These are phyloP conservation scores for Amesomyces nigricolor DNA, from an alignment of 2,329 filamentous ascomycete species.

Conservation along the genomic window DNA sequence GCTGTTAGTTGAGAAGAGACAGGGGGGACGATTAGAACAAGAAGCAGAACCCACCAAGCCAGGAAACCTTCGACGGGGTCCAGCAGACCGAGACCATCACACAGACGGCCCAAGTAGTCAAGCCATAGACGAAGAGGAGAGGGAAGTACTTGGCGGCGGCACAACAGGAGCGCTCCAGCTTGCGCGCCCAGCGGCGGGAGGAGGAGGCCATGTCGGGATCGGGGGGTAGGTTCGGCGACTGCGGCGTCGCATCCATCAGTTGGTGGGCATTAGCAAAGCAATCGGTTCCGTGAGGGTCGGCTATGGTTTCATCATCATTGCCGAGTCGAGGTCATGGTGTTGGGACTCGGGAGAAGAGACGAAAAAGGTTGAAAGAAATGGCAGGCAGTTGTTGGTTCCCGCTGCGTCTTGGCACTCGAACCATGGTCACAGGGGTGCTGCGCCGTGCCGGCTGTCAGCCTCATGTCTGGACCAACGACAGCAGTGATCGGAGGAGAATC, in stretches of 20 bases:
- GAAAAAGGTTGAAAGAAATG: slow-evolving; percentile 8
- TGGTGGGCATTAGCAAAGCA: neutral
- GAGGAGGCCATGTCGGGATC: slow-evolving; percentile 37
- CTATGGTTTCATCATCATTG: slow-evolving; percentile 2
- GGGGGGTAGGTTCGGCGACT: neutral
- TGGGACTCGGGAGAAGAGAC: neutral
- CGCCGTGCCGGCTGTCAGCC: neutral
- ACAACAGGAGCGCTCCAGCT: slow-evolving; percentile 79
- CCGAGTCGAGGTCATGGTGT: neutral
- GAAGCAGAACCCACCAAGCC: slow-evolving; percentile 47
- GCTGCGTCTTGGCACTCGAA: neutral
- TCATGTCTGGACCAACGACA: slow-evolving; percentile 9
- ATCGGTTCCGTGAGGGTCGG: neutral
- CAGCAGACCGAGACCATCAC: slow-evolving; percentile 71
- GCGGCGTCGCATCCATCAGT: slow-evolving; percentile 25
- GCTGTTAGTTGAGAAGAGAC: neutral
- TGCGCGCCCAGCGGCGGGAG: slow-evolving; percentile 57
- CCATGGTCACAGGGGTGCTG: slow-evolving; percentile 8
- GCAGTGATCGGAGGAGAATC: neutral
- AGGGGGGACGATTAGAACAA: slow-evolving; percentile 4
- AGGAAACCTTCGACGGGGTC: slow-evolving; percentile 44
- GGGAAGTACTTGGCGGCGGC: slow-evolving; percentile 73
- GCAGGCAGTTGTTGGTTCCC: neutral
- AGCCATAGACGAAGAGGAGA: slow-evolving; percentile 78
- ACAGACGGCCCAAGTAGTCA: slow-evolving; percentile 93